Conservation (phyloP, 1,139 yeast genomes). For the Blastobotrys petasosporus region DNA sequence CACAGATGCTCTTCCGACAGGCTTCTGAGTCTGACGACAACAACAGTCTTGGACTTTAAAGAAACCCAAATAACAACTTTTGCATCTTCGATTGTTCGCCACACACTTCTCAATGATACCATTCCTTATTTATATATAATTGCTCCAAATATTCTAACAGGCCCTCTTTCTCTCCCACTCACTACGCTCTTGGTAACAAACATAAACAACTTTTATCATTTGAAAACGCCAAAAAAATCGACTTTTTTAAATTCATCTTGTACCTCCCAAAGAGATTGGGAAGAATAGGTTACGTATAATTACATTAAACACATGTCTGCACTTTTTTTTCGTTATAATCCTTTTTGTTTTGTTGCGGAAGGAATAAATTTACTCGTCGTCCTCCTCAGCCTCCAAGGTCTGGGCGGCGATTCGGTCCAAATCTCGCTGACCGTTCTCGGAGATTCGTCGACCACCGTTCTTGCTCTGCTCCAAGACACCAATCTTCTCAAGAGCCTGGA, state of each 20-base stretch:
- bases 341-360: background rate
- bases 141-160: background rate
- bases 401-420: conserved; percentile 99
- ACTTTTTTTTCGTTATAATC: background rate
- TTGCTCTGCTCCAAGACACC: conserved; percentile 96
- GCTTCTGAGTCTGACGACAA: conserved; percentile 5
- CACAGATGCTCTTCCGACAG: conserved; percentile 13
- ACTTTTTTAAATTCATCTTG: too few relatives aligned
- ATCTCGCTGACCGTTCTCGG: conserved; percentile 99
- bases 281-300: background rate
- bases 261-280: too few relatives aligned
- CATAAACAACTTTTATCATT: too few relatives aligned
- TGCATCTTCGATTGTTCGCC: background rate
- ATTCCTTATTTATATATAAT: background rate
- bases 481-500: conserved; percentile 97
- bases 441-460: conserved; percentile 99
- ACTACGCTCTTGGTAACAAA: too few relatives aligned
- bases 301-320: conserved; percentile 6
- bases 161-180: background rate
- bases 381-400: conserved; percentile 80
- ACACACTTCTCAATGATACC: background rate
- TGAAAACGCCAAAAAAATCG: too few relatives aligned
- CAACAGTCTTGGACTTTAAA: background rate
- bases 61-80: background rate
- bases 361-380: conserved; percentile 38